Evolutionary conservation across 768 basidiomycete genomes (phyloP).

Genomic region (Fibroporia radiculosa): DNA sequence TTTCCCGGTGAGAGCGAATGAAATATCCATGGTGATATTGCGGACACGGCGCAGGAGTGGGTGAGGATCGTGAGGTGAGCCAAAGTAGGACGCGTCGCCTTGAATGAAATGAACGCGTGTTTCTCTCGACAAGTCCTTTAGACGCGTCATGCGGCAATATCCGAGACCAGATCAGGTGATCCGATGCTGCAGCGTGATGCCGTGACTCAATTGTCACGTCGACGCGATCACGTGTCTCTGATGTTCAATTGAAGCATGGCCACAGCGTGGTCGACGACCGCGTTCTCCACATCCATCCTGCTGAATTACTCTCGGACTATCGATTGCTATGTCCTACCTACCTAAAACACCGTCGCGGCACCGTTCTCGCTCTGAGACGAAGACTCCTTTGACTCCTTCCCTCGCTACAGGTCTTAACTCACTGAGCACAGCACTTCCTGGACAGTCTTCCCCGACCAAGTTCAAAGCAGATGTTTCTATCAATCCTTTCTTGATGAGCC

Average conservation of each 20-base stretch:
- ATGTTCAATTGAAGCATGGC: background rate
- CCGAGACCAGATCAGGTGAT: background rate
- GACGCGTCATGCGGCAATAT: slow-evolving; percentile 5
- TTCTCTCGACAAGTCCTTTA: too few relatives aligned
- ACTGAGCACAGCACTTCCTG: slow-evolving; percentile 14
- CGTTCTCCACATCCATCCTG: background rate
- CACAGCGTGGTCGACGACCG: background rate
- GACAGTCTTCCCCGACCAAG: slow-evolving; percentile 17
- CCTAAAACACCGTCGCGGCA: slow-evolving; percentile 42
- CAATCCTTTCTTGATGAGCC: slow-evolving; percentile 51
- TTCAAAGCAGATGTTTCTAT: slow-evolving; percentile 32
- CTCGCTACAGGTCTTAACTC: slow-evolving; percentile 32
- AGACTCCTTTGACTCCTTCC: slow-evolving; percentile 41
- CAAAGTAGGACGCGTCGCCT: background rate
- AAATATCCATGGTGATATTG: slow-evolving; percentile 63
- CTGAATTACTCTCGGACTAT: background rate
- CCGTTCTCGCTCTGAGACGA: slow-evolving; percentile 41
- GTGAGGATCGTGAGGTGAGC: too few relatives aligned
- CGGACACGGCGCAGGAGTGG: background rate
- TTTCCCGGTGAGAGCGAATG: slow-evolving; percentile 87
- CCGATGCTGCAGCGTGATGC: background rate
- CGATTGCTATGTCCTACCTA: slow-evolving; percentile 17
- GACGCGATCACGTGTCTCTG: slow-evolving; percentile 1
- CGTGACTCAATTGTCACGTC: background rate
- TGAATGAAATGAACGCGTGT: too few relatives aligned